Percentiles rank a stretch among this genome's conserved stretches.
These are phyloP conservation scores for Neonectria punicea DNA, from an alignment of 2,329 filamentous ascomycete species.

Conservation along the genomic window DNA sequence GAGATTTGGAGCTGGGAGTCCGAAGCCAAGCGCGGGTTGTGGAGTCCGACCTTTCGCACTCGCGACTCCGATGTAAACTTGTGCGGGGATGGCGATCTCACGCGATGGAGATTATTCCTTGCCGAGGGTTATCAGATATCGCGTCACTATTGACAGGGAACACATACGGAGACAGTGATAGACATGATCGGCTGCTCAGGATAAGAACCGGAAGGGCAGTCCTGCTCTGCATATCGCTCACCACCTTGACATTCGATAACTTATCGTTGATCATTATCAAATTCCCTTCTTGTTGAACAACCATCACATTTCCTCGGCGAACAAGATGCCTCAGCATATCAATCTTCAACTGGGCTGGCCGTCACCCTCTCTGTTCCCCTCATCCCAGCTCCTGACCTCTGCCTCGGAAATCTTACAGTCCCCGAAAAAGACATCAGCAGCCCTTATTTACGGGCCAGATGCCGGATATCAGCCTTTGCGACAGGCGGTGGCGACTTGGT, in stretches of 20 bases:
- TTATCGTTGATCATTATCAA: neutral
- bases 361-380: constrained; percentile 3
- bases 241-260: neutral
- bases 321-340: constrained; percentile 4
- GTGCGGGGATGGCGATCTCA: neutral
- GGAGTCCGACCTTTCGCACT: neutral
- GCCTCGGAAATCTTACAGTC: neutral
- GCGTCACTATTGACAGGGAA: neutral
- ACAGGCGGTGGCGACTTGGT: constrained; percentile 25
- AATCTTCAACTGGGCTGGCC: constrained; percentile 19
- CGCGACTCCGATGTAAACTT: neutral
- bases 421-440: constrained; percentile 17
- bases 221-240: too few species aligned
- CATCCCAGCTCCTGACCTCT: neutral
- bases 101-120: neutral
- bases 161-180: too few species aligned
- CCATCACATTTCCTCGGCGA: neutral
- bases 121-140: neutral
- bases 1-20: neutral
- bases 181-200: neutral
- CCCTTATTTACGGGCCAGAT: constrained; percentile 30
- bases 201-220: neutral
- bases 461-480: constrained; percentile 27
- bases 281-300: neutral
- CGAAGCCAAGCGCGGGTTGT: neutral